Base-by-base conservation (phyloP, 2,329 filamentous ascomycete genomes). In the Hypomyces perniciosus region DNA sequence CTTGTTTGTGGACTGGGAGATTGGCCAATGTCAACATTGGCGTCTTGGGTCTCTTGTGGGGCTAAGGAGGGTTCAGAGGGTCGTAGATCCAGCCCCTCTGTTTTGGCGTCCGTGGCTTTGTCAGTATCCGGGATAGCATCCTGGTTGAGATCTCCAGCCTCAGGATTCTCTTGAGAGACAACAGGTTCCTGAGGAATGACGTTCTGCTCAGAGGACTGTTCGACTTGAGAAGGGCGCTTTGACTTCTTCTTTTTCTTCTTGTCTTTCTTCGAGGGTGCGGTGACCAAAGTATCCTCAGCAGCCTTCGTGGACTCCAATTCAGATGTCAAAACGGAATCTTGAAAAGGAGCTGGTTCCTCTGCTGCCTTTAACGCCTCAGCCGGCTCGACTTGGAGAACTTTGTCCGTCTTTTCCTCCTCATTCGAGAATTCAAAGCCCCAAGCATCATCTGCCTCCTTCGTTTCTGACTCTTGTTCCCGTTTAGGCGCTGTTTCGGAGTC, bases 321-420 rank as follows among this genome's bases (percentile, higher is more conserved):
- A 44, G 48, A 38, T 30, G 43, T 44, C 37, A 45, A 46, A 37
- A 51, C 34, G 47, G 39, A 31, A 41, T 56, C 50, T 42, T 56
- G 48, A n/a, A 47, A 35, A 20, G 48, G 42, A n/a, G 27, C 43
- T 6, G 20, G 46, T 44, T 54, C 54, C 29, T 51, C 51, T 31
- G 40, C 40, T 50, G 45, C 9, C 8, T 51, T 48, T 48, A 53
- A 52, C 45, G 44, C 56, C 41, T 55, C 55, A 46, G 51, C 44
- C 46, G 51, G 41, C 29, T 49, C 56, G 34, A 42, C 34, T 50
- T 52, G 54, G 44, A 52, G 28, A 41, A 12, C 41, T 43, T 55
- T 59, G 28, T 48, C 53, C 40, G 45, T 54, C 46, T 64, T 65
- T 62, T 66, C 68, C 57, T 62, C 68, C 56, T 60, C 57, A 42